Conservation (phyloP, 228 moss, liverwort and hornwort species). For the Sphagnum magellanicum region DNA sequence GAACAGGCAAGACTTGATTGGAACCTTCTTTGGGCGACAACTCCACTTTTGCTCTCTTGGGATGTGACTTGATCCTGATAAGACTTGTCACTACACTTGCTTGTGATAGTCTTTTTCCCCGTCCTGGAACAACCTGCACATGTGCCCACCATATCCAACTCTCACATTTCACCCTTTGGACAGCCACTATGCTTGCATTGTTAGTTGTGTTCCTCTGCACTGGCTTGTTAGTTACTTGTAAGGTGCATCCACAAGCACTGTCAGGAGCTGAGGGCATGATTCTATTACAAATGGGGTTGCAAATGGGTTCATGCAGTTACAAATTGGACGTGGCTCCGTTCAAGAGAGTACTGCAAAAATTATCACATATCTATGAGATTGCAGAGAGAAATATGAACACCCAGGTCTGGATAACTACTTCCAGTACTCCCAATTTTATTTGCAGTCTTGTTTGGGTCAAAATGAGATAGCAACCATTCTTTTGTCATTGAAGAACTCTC, state of each 20-base stretch:
- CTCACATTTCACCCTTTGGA: background rate
- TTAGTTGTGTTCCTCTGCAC: slow-evolving; percentile 2
- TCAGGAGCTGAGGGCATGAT: no score
- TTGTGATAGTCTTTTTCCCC: slow-evolving; percentile 47
- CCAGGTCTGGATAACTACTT: background rate
- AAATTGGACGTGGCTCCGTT: background rate
- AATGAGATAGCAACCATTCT: background rate
- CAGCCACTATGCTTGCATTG: background rate
- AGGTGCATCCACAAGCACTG: background rate
- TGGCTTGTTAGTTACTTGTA: background rate
- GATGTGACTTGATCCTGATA: slow-evolving; percentile 68
- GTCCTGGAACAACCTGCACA: slow-evolving; percentile 10
- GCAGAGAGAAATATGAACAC: background rate
- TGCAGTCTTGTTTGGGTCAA: background rate
- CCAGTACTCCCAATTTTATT: background rate
- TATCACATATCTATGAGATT: background rate
- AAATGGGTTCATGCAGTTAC: no score
- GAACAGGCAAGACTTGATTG: slow-evolving; percentile 7
- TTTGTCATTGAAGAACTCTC: background rate
- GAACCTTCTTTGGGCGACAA: slow-evolving; percentile 4
- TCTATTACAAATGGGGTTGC: no score
- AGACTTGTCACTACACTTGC: slow-evolving; percentile 41
- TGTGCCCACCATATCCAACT: slow-evolving; percentile 8
- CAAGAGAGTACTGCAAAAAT: background rate
- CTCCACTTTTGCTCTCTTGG: slow-evolving; percentile 55